Evolutionary conservation across 139 green algal species (phyloP), one percentile per base, ranked within the genome.

Genomic region (Eudorina sp.): DNA sequence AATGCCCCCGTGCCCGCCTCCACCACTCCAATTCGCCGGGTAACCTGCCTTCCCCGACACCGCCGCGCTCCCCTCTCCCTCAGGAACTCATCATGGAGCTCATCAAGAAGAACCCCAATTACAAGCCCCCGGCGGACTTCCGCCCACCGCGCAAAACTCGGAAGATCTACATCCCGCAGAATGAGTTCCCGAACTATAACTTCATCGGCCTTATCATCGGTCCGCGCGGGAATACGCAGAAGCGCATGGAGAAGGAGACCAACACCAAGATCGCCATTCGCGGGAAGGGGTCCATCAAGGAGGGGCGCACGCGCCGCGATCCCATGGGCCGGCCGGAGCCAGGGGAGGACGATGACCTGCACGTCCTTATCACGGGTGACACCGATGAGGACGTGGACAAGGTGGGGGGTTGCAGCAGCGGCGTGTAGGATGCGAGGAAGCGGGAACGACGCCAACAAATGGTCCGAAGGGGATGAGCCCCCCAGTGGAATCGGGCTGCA

Each of bases 151-250:
- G 98, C 91, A 96, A 97, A 89, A 92, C 88, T 43, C 90, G 92
- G 25, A 99, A 98, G 90, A 93, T 99, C 51, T 97, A 92, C 88
- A 98, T 99, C 43, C 97, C 97, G 0, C 76, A 96, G 53, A 96
- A 97, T 23, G 94, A 98, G 41, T 98, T 96, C 90, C 91, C 97
- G 92, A 0, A 93, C 75, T 98, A 98, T 94, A 99, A 99, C 89
- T 99, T 99, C 90, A 98, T 99, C 81, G 97, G 97, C 9, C 92
- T 99, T 21, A 99, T 99, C 94, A 98, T 99, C 25, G 97, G 97
- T 7, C 97, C 97, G 31, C 94, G 97, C 53, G 96, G 96, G 72
- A 98, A 80, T 48, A 79, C 43, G 31, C 97, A 99, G 91, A 98
- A 99, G 93, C 93, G 96, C 58, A 98, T 99, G 96, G 94, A 99